A percentile compares a stretch with the other conserved stretches of the same genome.
Evolutionary conservation across 139 green algal genomes (phyloP).

Genomic region (Haematococcus sp.): DNA sequence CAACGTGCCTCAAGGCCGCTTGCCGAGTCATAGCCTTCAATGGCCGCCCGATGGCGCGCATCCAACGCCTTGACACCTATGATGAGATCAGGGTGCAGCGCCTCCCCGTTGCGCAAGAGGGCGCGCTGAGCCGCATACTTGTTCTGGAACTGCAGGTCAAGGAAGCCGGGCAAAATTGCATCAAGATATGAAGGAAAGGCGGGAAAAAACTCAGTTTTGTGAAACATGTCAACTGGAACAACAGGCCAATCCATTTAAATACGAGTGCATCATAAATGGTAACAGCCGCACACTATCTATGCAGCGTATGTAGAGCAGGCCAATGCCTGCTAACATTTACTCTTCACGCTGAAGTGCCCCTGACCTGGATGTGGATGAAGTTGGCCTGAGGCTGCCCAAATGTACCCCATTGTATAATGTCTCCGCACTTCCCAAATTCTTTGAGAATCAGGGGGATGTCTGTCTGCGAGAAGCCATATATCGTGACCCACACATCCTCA

Average conservation of each 20-base stretch:
- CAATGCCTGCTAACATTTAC: no score
- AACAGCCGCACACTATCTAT: no score
- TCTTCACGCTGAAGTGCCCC: no score
- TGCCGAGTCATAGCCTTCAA: slow-evolving; percentile 13
- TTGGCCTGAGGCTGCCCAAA: slow-evolving; percentile 46
- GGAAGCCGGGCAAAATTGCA: no score
- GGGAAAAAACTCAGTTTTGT: no score
- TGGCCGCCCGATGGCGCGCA: slow-evolving; percentile 23
- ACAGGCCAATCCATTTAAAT: no score
- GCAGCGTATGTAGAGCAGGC: no score
- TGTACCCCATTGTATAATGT: slow-evolving; percentile 56
- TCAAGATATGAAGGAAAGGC: no score
- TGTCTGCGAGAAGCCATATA: slow-evolving; percentile 47
- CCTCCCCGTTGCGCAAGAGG: slow-evolving; percentile 45
- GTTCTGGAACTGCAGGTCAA: slow-evolving; percentile 43
- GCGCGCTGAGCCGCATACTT: slow-evolving; percentile 55
- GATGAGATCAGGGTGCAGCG: slow-evolving; percentile 43
- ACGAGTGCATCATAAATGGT: no score
- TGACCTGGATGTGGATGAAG: slow-evolving; percentile 51
- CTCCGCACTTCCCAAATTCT: slow-evolving; percentile 55
- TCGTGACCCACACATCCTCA: slow-evolving; percentile 57
- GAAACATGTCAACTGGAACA: no score
- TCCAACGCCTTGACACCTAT: slow-evolving; percentile 58
- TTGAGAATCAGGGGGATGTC: slow-evolving; percentile 4
- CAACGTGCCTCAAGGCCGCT: background rate